Evolutionary conservation across 331 rosid species (phyloP).

Genomic region (Malus hybrid): DNA sequence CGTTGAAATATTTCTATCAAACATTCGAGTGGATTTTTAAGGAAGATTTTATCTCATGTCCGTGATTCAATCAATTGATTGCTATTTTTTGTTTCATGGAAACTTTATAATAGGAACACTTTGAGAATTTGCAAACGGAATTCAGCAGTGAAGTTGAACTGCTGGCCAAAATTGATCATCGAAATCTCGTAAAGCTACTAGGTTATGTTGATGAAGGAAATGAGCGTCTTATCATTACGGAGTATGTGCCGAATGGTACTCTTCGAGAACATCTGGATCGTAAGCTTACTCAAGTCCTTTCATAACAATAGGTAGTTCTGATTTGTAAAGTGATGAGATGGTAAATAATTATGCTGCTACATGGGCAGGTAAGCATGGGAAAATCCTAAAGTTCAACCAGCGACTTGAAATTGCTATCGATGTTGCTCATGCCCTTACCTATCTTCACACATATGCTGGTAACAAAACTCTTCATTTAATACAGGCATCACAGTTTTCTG

Average conservation of each 20-base stretch:
- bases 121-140: slow-evolving; percentile 69
- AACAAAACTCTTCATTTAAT: slow-evolving; percentile 17
- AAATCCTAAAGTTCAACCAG: slow-evolving; percentile 80
- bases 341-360: slow-evolving; percentile 10
- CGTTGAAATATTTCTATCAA: too few relatives aligned
- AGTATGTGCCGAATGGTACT: slow-evolving; percentile 78
- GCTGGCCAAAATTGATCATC: slow-evolving; percentile 91
- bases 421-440: slow-evolving; percentile 94
- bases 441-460: slow-evolving; percentile 88
- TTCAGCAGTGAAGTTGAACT: slow-evolving; percentile 83
- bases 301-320: not conserved
- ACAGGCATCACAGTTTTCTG: not conserved
- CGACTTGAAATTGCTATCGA: slow-evolving; percentile 94
- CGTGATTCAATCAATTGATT: not conserved
- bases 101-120: slow-evolving; percentile 48
- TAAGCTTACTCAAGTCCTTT: slow-evolving; percentile 28
- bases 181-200: slow-evolving; percentile 84
- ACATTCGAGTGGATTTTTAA: not conserved
- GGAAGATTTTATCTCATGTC: not conserved
- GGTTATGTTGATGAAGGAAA: slow-evolving; percentile 75
- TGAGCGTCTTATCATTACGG: slow-evolving; percentile 83
- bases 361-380: slow-evolving; percentile 64
- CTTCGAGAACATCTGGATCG: slow-evolving; percentile 97
- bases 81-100: slow-evolving; percentile 1
- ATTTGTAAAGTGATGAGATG: slow-evolving; percentile 8